Evolutionary conservation across 306 rosid species (phyloP).

Genomic region (Trifolium repens): DNA sequence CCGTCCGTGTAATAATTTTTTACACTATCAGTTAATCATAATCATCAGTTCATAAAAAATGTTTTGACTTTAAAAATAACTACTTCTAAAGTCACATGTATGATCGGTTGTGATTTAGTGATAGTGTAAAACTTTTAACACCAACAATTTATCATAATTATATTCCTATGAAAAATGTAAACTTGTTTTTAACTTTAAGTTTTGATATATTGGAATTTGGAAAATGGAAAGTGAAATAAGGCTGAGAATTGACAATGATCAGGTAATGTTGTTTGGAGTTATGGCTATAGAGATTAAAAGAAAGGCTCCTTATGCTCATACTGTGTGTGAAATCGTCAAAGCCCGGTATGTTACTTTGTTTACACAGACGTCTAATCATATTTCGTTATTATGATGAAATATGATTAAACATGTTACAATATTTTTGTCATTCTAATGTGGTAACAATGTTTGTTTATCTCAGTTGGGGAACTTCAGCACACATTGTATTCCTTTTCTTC

Average conservation of each 20-base stretch:
- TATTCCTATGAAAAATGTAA: neutral
- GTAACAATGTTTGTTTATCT: conserved; percentile 37
- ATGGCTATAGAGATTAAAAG: conserved; percentile 98
- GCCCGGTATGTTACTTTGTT: conserved; percentile 69
- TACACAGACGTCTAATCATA: neutral
- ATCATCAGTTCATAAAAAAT: neutral
- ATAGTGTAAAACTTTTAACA: too few relatives aligned
- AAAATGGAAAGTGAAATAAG: conserved; percentile 23
- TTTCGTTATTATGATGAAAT: neutral
- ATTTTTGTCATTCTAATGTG: conserved; percentile 13
- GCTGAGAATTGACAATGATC: conserved; percentile 31
- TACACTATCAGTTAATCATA: neutral
- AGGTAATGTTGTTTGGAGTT: conserved; percentile 89
- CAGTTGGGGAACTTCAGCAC: conserved; percentile 93
- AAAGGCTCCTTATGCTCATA: conserved; percentile 94
- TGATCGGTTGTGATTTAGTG: neutral
- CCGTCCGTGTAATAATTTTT: neutral
- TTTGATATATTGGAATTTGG: conserved; percentile 9
- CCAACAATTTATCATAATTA: neutral
- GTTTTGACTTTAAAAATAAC: neutral
- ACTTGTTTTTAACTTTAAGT: conserved; percentile 7
- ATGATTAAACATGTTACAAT: neutral
- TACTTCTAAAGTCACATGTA: neutral
- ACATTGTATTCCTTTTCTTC: conserved; percentile 80
- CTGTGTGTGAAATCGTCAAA: conserved; percentile 91